Evolutionary conservation across 768 basidiomycete genomes (phyloP).

Genomic region (Leccinum incarnatum): DNA sequence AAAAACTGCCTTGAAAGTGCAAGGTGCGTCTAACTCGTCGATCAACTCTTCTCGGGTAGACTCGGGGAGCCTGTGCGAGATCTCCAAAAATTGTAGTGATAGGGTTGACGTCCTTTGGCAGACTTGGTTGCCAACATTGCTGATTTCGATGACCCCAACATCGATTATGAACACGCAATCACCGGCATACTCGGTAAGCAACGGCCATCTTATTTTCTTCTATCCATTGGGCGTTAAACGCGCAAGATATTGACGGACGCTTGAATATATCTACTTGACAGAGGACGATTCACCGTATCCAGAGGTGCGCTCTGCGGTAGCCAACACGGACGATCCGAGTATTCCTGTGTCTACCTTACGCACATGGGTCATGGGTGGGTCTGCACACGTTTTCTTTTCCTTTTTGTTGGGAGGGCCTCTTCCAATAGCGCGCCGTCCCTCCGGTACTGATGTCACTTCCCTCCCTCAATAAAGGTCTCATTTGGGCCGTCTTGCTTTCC

Average conservation of each 20-base stretch:
- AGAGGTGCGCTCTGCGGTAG: constrained; percentile 75
- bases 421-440: not conserved
- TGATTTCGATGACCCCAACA: constrained; percentile 38
- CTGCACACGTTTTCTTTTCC: too few relatives aligned
- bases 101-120: not conserved
- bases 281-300: constrained; percentile 84
- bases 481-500: constrained; percentile 58
- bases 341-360: constrained; percentile 62
- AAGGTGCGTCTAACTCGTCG: not conserved
- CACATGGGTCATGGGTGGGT: constrained; percentile 53
- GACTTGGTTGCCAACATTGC: not conserved
- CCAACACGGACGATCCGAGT: constrained; percentile 65
- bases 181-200: constrained; percentile 19
- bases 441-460: not conserved
- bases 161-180: constrained; percentile 24
- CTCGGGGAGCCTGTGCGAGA: not conserved
- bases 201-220: not conserved
- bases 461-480: constrained; percentile 23
- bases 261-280: constrained; percentile 6
- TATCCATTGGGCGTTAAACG: not conserved
- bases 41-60: too few relatives aligned
- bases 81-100: not conserved
- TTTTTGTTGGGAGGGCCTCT: too few relatives aligned
- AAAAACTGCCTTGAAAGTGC: constrained; percentile 8
- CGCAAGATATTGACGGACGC: not conserved